These are phyloP conservation scores for Coemansia furcata DNA, from an alignment of 192 early-diverging fungal species.

Conservation along the genomic window DNA sequence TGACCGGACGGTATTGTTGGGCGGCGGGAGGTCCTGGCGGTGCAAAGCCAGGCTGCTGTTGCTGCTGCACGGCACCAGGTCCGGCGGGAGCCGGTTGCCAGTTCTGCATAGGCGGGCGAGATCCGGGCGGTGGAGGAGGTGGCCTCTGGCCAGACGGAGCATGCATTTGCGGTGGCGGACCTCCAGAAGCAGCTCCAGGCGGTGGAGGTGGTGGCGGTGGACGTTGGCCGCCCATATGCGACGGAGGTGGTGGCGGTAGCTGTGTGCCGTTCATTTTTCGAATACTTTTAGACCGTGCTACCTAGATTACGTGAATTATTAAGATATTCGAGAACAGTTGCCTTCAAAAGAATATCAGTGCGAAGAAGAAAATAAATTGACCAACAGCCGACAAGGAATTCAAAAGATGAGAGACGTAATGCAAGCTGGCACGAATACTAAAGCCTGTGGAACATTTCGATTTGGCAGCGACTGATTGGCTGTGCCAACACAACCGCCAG, in stretches of 20 bases:
- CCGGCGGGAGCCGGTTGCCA: conserved; percentile 26
- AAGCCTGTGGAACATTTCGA: neutral
- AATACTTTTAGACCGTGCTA: neutral
- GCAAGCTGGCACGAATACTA: neutral
- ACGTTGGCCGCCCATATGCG: conserved; percentile 13
- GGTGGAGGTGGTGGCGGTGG: conserved; percentile 20
- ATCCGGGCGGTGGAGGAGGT: conserved; percentile 23
- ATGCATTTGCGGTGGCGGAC: conserved; percentile 13
- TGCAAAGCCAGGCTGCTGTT: conserved; percentile 28
- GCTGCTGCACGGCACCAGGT: conserved; percentile 19
- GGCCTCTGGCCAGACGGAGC: conserved; percentile 14
- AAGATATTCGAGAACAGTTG: neutral
- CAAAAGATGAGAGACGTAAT: neutral
- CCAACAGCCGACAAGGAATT: neutral
- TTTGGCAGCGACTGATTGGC: neutral
- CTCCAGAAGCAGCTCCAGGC: neutral
- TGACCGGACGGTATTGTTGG: conserved; percentile 22
- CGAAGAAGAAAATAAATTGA: neutral
- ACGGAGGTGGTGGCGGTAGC: conserved; percentile 13
- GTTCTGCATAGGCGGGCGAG: conserved; percentile 29
- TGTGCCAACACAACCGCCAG: neutral
- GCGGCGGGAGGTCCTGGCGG: conserved; percentile 18
- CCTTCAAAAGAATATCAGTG: neutral
- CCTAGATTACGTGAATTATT: neutral
- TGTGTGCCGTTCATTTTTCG: conserved; percentile 10